Evolutionary conservation across 176 grass and related monocot genomes (phyloP).

Genomic region (Cocos nucifera): DNA sequence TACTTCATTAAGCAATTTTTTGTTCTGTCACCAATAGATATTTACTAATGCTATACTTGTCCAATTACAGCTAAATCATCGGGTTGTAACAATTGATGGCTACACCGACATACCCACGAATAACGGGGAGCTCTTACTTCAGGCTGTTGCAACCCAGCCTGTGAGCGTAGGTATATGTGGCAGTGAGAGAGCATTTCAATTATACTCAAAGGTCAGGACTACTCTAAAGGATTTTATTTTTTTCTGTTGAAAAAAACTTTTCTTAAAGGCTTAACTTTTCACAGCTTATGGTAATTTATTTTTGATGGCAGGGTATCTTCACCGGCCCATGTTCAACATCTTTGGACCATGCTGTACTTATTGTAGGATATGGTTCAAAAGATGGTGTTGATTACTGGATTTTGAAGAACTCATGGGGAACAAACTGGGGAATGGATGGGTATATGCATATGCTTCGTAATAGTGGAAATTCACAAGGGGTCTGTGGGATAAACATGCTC

Average conservation of each 20-base stretch:
- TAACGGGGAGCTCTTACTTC: conserved; percentile 61
- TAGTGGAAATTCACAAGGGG: conserved; percentile 35
- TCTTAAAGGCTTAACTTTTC: background rate
- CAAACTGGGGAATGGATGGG: conserved; percentile 82
- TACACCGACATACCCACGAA: conserved; percentile 68
- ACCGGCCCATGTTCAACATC: conserved; percentile 83
- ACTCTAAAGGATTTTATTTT: conserved; percentile 4
- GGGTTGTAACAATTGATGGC: conserved; percentile 73
- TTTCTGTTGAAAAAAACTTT: background rate
- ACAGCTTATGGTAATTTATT: background rate
- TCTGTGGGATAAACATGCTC: conserved; percentile 91
- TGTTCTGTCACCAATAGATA: no score
- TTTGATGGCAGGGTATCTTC: conserved; percentile 69
- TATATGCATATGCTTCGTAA: conserved; percentile 76
- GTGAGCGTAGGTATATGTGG: conserved; percentile 96
- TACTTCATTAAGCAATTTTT: no score
- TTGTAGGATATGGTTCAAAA: conserved; percentile 88
- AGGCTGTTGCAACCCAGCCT: conserved; percentile 81
- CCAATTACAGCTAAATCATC: conserved; percentile 56
- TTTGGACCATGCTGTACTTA: conserved; percentile 86
- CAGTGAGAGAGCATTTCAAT: conserved; percentile 76
- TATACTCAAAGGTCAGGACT: conserved; percentile 60
- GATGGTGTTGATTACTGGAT: conserved; percentile 90
- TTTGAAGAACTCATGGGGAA: conserved; percentile 94
- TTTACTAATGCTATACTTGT: background rate